Evolutionary conservation across 2,329 filamentous ascomycete genomes (phyloP), one percentile per base, ranked within the genome.

Genomic region (Trichoderma citrinoviride): DNA sequence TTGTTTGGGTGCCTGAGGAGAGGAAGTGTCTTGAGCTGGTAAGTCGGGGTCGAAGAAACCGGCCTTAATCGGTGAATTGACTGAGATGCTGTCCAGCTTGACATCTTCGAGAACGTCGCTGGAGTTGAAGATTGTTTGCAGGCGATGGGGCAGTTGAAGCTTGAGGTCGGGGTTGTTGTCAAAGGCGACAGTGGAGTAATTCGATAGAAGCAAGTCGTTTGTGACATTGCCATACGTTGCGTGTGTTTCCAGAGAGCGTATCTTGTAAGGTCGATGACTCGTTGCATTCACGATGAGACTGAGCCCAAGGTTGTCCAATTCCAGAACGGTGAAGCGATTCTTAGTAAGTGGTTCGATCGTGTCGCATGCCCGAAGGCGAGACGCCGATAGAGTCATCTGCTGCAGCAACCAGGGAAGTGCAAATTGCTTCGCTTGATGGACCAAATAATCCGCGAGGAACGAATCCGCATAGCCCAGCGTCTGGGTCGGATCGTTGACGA

Each of bases 1-100:
- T 52, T 61, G 46, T 14, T 50, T 49, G 5, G 57, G 57, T 41
- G 46, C 44, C n/a, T 61, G 57, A 7, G 57, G 57, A 19, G 57
- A 19, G 29, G 57, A 15, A 27, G 47, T 37, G 8, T 41, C 33
- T 5, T 52, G 21, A 37, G 57, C 15, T 49, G 21, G 12, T 0
- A 44, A n/a, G 8, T 33, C 40, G 6, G 40, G 54, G 8, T 44
- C 54, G 25, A 57, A 57, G 12, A 57, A 21, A 4, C 17, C 25
- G 1, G 12, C 6, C 7, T 46, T 10, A 12, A 57, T 21, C 1
- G 41, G 23, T 21, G 54, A 40, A 21, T 21, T 57, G 17, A 57
- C 10, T 5, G 40, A 29, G 40, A 57, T 57, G 21, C 40, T 57
- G 41, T 57, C 54, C 0, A 43, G n/a, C 7, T 57, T 57, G 3